A percentile compares a stretch with the other conserved stretches of the same genome.
Evolutionary conservation across 2,329 filamentous ascomycete genomes (phyloP).

Genomic region (Diaporthe velutina): DNA sequence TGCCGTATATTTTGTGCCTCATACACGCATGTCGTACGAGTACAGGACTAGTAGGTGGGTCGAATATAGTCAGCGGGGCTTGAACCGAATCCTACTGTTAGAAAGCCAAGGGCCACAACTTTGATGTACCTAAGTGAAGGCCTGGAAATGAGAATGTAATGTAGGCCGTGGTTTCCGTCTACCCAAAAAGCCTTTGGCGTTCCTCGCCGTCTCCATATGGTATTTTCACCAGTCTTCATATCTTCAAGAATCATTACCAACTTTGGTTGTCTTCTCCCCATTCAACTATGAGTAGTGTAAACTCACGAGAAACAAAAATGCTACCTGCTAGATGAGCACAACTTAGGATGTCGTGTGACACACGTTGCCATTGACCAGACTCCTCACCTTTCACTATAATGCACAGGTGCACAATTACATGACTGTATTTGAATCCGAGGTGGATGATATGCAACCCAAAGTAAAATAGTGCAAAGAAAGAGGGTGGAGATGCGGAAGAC

Average conservation of each 20-base stretch:
- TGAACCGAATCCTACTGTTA: background rate
- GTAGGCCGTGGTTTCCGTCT: background rate
- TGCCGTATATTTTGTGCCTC: background rate
- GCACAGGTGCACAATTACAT: background rate
- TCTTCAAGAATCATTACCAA: background rate
- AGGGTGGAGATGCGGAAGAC: background rate
- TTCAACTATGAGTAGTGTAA: background rate
- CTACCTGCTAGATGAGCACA: background rate
- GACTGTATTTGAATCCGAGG: background rate
- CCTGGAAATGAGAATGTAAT: background rate
- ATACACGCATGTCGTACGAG: background rate
- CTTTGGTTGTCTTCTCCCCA: background rate
- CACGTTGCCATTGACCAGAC: too few relatives aligned
- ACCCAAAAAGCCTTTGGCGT: background rate
- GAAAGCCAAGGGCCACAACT: background rate
- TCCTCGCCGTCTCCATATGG: background rate
- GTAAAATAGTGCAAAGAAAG: background rate
- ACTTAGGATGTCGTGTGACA: too few relatives aligned
- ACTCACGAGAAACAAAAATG: background rate
- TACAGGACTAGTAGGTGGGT: background rate
- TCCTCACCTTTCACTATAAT: background rate
- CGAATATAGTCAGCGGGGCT: background rate
- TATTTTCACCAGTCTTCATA: background rate
- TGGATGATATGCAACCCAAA: background rate
- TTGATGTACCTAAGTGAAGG: background rate